phyloP scores from a whole-genome alignment of 441 rosid species.

The Arabidopsis lyrata region DNA sequence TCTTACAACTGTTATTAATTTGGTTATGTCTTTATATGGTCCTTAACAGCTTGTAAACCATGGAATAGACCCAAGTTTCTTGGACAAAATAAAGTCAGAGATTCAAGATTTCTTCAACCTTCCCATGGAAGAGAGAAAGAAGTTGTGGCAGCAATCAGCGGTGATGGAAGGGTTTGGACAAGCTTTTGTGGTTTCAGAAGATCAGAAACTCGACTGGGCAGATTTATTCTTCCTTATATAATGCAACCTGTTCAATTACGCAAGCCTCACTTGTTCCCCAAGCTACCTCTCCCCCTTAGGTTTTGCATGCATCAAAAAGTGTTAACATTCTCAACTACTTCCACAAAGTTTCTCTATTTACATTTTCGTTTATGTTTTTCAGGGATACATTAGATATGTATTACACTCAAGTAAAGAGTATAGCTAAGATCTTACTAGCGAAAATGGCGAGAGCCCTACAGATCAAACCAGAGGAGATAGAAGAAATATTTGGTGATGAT shows the following conservation, averaged over 20 bases:
- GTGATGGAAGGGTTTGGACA: constrained; percentile 70
- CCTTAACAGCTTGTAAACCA: constrained; percentile 56
- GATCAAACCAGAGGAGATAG: constrained; percentile 47
- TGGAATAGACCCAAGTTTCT: constrained; percentile 47
- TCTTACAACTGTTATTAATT: background rate
- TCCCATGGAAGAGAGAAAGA: constrained; percentile 59
- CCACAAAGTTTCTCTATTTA: background rate
- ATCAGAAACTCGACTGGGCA: constrained; percentile 66
- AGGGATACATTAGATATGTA: constrained; percentile 52
- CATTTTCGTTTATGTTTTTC: constrained; percentile 3
- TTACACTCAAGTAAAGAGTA: constrained; percentile 36
- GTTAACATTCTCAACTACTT: background rate
- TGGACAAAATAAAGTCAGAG: constrained; percentile 54
- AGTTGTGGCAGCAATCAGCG: constrained; percentile 47
- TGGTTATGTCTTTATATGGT: background rate
- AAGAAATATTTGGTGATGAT: constrained; percentile 46
- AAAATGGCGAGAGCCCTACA: constrained; percentile 46
- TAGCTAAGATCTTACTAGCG: constrained; percentile 38
- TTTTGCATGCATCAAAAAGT: constrained; percentile 9
- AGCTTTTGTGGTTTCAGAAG: constrained; percentile 49
- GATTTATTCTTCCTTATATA: constrained; percentile 51
- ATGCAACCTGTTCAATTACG: constrained; percentile 47
- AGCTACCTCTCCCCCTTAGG: constrained; percentile 61
- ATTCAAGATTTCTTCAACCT: constrained; percentile 57
- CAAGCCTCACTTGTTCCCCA: constrained; percentile 57